Conservation (phyloP, 768 basidiomycete genomes). For the Suillus plorans region DNA sequence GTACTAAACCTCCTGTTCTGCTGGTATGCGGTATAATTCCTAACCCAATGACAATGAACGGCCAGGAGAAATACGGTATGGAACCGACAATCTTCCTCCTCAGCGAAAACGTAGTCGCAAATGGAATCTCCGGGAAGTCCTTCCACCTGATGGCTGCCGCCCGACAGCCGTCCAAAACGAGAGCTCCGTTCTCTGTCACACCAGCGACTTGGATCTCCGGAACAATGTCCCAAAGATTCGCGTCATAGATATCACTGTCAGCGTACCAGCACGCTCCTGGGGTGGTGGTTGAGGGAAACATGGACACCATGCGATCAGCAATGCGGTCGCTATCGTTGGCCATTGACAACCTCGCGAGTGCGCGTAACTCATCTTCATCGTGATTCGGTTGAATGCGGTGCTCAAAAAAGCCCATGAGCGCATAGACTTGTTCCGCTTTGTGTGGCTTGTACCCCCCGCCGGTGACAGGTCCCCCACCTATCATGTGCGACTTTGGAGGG, state of each 20-base stretch:
- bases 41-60: constrained; percentile 4
- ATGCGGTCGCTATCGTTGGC: constrained; percentile 23
- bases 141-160: constrained; percentile 21
- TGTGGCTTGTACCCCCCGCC: constrained; percentile 5
- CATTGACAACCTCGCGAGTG: constrained; percentile 20
- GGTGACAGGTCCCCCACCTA: background rate
- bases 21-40: background rate
- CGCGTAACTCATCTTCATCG: constrained; percentile 14
- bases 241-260: constrained; percentile 14
- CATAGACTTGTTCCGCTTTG: constrained; percentile 18
- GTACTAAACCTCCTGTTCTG: background rate
- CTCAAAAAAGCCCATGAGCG: constrained; percentile 23
- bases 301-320: constrained; percentile 21
- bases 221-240: constrained; percentile 19
- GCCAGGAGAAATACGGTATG: constrained; percentile 14
- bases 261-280: constrained; percentile 17
- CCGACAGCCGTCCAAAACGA: constrained; percentile 19
- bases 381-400: constrained; percentile 17
- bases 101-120: constrained; percentile 8
- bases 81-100: constrained; percentile 3
- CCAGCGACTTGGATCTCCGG: constrained; percentile 21
- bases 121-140: constrained; percentile 14
- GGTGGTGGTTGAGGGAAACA: constrained; percentile 10
- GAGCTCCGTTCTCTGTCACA: constrained; percentile 14
- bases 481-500: background rate